Evolutionary conservation across 768 basidiomycete species (phyloP).

Genomic region (Tulasnella sp.): DNA sequence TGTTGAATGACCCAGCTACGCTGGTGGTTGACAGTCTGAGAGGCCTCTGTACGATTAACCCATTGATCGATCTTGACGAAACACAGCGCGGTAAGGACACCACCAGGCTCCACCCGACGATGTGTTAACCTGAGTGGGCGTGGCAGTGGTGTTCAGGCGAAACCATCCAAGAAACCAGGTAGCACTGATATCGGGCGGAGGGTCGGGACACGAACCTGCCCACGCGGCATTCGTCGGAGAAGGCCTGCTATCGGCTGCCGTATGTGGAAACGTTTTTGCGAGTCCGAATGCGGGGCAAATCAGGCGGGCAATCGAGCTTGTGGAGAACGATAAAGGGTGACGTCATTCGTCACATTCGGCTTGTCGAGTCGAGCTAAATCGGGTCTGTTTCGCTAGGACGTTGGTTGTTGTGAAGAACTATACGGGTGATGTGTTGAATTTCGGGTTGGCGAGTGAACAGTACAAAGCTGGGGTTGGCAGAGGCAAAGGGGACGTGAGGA

Average conservation of each 20-base stretch:
- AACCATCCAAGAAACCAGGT: background rate
- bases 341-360: constrained; percentile 18
- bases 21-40: constrained; percentile 2
- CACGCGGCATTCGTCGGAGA: constrained; percentile 82
- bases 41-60: constrained; percentile 3
- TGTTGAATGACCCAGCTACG: background rate
- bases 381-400: constrained; percentile 35
- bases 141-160: constrained; percentile 6
- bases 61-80: background rate
- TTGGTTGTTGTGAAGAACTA: constrained; percentile 83
- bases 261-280: constrained; percentile 83
- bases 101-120: background rate
- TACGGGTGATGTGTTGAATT: constrained; percentile 83
- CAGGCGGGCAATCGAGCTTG: constrained; percentile 61
- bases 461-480: constrained; percentile 48
- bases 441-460: constrained; percentile 80
- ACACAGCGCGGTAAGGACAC: background rate
- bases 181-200: constrained; percentile 28
- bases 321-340: constrained; percentile 62
- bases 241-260: constrained; percentile 39
- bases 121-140: background rate
- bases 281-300: constrained; percentile 83
- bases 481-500: constrained; percentile 54
- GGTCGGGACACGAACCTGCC: constrained; percentile 83
- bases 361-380: background rate